These are phyloP conservation scores for Picochlorum sp. DNA, from an alignment of 139 green algal species.

Conservation along the genomic window DNA sequence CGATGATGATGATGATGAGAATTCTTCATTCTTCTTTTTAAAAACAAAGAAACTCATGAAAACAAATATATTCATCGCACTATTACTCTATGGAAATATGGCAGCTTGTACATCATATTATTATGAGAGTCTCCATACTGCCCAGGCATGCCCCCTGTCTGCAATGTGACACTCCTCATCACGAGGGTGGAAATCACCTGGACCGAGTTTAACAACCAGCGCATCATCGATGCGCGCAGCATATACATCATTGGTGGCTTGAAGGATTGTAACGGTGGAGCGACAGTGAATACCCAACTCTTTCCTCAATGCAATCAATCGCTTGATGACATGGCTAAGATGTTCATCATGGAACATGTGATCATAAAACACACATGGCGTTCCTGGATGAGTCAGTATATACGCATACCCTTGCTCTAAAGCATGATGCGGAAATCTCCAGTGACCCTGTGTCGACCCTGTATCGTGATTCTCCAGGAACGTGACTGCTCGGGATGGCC, in stretches of 20 bases:
- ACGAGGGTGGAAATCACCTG: slow-evolving; percentile 50
- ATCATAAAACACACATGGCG: slow-evolving; percentile 68
- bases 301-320: slow-evolving; percentile 45
- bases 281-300: slow-evolving; percentile 57
- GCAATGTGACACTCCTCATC: slow-evolving; percentile 15
- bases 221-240: slow-evolving; percentile 72
- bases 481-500: slow-evolving; percentile 84
- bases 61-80: not conserved
- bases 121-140: slow-evolving; percentile 15
- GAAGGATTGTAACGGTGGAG: slow-evolving; percentile 55
- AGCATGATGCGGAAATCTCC: slow-evolving; percentile 60
- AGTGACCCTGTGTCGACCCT: slow-evolving; percentile 62
- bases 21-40: no score
- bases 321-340: slow-evolving; percentile 57
- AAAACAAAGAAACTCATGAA: no score
- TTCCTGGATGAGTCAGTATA: slow-evolving; percentile 89
- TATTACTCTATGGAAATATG: no score
- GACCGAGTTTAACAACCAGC: slow-evolving; percentile 55
- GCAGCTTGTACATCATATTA: no score
- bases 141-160: slow-evolving; percentile 26
- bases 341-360: slow-evolving; percentile 81
- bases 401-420: slow-evolving; percentile 81
- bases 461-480: slow-evolving; percentile 98
- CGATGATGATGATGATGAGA: not conserved
- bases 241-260: slow-evolving; percentile 59